A percentile compares a stretch with the other conserved stretches of the same genome.
Evolutionary conservation across 2,329 filamentous ascomycete genomes (phyloP).

Genomic region (Alternaria panax): DNA sequence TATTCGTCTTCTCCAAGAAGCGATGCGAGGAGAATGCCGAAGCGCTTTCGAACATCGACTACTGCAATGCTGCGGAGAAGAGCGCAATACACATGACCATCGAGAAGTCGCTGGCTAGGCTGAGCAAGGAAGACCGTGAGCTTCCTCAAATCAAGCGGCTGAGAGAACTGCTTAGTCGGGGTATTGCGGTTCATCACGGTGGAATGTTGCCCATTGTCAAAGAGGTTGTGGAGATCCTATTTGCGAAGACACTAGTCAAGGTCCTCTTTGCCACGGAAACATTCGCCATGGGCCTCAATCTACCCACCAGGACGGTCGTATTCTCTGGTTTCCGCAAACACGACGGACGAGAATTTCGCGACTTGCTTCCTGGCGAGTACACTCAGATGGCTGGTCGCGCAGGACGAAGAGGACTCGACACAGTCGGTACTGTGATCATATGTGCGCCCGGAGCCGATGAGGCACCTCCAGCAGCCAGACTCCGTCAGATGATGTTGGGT

Average conservation of each 20-base stretch:
- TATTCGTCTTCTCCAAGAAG: constrained; percentile 99
- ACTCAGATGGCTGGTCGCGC: constrained; percentile 98
- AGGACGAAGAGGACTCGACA: constrained; percentile 89
- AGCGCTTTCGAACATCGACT: constrained; percentile 92
- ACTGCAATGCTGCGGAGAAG: constrained; percentile 91
- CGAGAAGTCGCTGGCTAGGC: constrained; percentile 87
- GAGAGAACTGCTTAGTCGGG: constrained; percentile 82
- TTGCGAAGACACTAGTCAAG: constrained; percentile 93
- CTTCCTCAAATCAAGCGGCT: constrained; percentile 93
- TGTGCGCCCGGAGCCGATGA: constrained; percentile 83
- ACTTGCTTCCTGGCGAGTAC: constrained; percentile 92
- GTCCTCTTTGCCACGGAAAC: constrained; percentile 97
- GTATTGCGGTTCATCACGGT: constrained; percentile 95
- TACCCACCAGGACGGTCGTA: constrained; percentile 94
- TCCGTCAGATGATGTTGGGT: constrained; percentile 94
- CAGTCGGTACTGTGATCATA: constrained; percentile 92
- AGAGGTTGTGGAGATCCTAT: constrained; percentile 95
- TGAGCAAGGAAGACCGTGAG: constrained; percentile 87
- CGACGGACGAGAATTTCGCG: constrained; percentile 89
- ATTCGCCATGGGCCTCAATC: constrained; percentile 96
- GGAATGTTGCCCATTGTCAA: constrained; percentile 96
- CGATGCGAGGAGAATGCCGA: constrained; percentile 97
- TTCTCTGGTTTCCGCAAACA: constrained; percentile 98
- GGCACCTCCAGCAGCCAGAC: constrained; percentile 81
- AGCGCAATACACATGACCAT: constrained; percentile 98